phyloP scores from a whole-genome alignment of 306 rosid species.

The Fragaria nilgerrensis region DNA sequence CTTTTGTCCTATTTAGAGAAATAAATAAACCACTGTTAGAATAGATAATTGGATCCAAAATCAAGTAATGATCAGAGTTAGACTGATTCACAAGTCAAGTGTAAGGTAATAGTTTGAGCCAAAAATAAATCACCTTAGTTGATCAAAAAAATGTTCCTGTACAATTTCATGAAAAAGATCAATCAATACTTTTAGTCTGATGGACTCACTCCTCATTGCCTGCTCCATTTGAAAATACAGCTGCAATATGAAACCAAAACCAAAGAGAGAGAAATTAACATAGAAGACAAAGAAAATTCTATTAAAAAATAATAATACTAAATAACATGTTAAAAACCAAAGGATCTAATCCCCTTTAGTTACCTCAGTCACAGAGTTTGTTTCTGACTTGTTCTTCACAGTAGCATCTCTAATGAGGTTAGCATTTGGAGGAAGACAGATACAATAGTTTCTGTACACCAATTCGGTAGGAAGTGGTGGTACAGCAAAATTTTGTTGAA shows the following conservation, averaged over 20 bases:
- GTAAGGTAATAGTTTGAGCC: slow-evolving; percentile 9
- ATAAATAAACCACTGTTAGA: slow-evolving; percentile 20
- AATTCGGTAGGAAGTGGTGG: slow-evolving; percentile 59
- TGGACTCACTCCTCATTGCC: slow-evolving; percentile 58
- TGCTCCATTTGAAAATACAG: slow-evolving; percentile 89
- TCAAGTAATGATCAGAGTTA: background rate
- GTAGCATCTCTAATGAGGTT: slow-evolving; percentile 63
- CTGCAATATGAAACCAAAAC: slow-evolving; percentile 51
- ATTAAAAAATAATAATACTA: background rate
- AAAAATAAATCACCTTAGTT: slow-evolving; percentile 68
- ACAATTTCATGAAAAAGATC: slow-evolving; percentile 89
- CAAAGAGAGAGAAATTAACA: slow-evolving; percentile 2
- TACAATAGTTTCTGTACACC: slow-evolving; percentile 67
- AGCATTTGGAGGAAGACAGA: slow-evolving; percentile 69
- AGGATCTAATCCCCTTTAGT: slow-evolving; percentile 14
- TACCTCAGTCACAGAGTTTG: slow-evolving; percentile 91
- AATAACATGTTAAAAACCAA: slow-evolving; percentile 11
- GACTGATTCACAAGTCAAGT: background rate
- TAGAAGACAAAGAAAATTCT: background rate
- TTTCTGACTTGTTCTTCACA: slow-evolving; percentile 79
- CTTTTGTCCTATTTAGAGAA: slow-evolving; percentile 71
- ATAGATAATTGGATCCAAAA: slow-evolving; percentile 2
- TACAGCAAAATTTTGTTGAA: slow-evolving; percentile 56
- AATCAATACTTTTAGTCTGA: slow-evolving; percentile 59
- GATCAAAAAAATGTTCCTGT: slow-evolving; percentile 83